Evolutionary conservation across 768 basidiomycete genomes (phyloP).

Genomic region (Kwoniella sp.): DNA sequence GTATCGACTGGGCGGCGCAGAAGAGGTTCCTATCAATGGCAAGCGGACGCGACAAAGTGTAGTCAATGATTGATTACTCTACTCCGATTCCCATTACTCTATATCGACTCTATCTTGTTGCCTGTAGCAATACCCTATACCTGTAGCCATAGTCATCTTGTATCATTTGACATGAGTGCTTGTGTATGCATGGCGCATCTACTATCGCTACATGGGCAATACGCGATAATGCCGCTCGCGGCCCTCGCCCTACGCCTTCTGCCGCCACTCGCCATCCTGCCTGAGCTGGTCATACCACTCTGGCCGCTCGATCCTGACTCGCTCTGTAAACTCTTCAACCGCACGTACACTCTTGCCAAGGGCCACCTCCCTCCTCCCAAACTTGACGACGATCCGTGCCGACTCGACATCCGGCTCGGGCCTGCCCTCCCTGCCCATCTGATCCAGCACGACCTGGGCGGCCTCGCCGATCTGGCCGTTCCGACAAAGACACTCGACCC

Average conservation of each 20-base stretch:
- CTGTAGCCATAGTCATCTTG: neutral
- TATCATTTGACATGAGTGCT: neutral
- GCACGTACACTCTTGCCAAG: slow-evolving; percentile 3
- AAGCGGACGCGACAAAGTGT: no score
- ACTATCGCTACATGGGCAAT: neutral
- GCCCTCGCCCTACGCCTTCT: neutral
- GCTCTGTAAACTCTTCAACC: neutral
- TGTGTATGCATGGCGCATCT: neutral
- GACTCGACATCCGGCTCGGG: slow-evolving; percentile 12
- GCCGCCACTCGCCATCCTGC: slow-evolving; percentile 3
- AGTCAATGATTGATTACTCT: no score
- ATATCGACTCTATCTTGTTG: neutral
- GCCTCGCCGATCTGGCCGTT: slow-evolving; percentile 65
- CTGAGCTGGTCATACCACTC: slow-evolving; percentile 32
- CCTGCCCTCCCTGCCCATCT: slow-evolving; percentile 54
- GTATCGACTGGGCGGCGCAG: no score
- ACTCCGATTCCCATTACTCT: no score
- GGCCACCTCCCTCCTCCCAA: slow-evolving; percentile 27
- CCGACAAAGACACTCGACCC: slow-evolving; percentile 81
- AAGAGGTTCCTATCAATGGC: no score
- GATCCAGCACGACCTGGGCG: slow-evolving; percentile 59
- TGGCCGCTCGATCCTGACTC: slow-evolving; percentile 21
- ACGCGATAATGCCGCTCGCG: neutral
- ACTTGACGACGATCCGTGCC: slow-evolving; percentile 28
- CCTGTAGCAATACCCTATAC: no score